Conservation (phyloP, 352 stramenopile species). For the Aphanomyces astaci region DNA sequence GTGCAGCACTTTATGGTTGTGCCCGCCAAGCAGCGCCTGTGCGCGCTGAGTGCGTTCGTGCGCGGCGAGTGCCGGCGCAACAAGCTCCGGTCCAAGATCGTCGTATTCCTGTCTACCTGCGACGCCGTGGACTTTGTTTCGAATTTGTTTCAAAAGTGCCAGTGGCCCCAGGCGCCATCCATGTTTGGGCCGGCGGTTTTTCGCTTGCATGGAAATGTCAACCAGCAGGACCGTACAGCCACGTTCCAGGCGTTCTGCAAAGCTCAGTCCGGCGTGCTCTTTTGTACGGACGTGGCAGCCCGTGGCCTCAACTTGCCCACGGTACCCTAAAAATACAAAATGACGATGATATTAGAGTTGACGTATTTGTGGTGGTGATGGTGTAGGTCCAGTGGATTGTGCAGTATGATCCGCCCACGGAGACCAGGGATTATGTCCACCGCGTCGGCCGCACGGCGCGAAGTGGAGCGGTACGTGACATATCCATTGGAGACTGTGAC, state of each 20-base stretch:
- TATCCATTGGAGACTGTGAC: background rate
- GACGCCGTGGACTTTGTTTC: conserved; percentile 96
- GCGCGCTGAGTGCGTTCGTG: conserved; percentile 89
- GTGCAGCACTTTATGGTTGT: conserved; percentile 95
- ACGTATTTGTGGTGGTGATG: background rate
- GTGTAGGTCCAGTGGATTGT: conserved; percentile 84
- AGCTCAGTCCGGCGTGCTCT: conserved; percentile 43
- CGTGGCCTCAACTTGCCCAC: conserved; percentile 79
- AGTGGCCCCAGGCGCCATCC: conserved; percentile 37
- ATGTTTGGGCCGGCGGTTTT: conserved; percentile 66
- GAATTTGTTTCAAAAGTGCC: conserved; percentile 81
- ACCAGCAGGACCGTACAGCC: conserved; percentile 56
- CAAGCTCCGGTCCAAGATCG: conserved; percentile 57
- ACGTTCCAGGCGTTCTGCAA: conserved; percentile 60
- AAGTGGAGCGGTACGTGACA: conserved; percentile 25
- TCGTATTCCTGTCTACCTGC: conserved; percentile 97
- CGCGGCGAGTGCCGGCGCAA: conserved; percentile 53
- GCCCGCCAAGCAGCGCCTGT: conserved; percentile 89
- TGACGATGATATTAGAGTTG: background rate
- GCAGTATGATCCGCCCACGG: conserved; percentile 87
- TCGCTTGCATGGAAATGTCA: conserved; percentile 93
- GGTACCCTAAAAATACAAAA: conserved; percentile 5
- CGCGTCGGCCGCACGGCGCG: conserved; percentile 78
- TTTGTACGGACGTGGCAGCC: conserved; percentile 88
- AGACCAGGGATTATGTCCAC: conserved; percentile 84